phyloP scores from a whole-genome alignment of 176 grass and related monocot species.

The Musa itinerans region DNA sequence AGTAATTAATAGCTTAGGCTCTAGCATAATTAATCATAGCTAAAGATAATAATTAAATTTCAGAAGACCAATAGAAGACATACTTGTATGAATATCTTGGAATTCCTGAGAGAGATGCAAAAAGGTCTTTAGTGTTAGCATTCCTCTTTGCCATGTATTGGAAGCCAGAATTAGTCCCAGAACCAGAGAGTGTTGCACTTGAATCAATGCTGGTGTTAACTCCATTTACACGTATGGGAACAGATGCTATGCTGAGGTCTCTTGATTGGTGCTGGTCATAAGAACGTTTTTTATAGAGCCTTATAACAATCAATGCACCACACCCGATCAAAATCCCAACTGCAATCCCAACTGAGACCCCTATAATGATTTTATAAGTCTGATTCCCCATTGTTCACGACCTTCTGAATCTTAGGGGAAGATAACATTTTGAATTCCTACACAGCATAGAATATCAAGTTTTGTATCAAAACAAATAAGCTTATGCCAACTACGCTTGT shows the following conservation, averaged over 20 bases:
- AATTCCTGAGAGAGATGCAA: conserved; percentile 53
- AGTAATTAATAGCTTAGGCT: no score
- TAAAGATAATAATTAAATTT: neutral
- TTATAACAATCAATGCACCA: conserved; percentile 38
- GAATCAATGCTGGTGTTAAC: conserved; percentile 36
- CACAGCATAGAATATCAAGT: neutral
- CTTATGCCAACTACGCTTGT: neutral
- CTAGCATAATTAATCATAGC: neutral
- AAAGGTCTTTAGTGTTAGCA: conserved; percentile 20
- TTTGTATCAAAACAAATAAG: neutral
- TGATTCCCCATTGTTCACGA: conserved; percentile 34
- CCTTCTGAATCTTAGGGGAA: conserved; percentile 1
- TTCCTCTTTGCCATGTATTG: conserved; percentile 9
- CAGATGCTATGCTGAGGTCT: conserved; percentile 30
- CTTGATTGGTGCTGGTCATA: conserved; percentile 19
- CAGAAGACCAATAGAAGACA: neutral
- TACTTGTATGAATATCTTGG: conserved; percentile 93
- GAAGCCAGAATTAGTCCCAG: conserved; percentile 24
- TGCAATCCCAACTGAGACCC: conserved; percentile 35
- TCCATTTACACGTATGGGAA: conserved; percentile 40
- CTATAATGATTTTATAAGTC: conserved; percentile 25
- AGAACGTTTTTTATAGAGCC: conserved; percentile 35
- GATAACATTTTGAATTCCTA: conserved; percentile 1
- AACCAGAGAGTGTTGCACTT: conserved; percentile 58
- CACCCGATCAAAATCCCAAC: conserved; percentile 32